Evolutionary conservation across 2,329 filamentous ascomycete genomes (phyloP).

Genomic region (Dissoconium aciculare): DNA sequence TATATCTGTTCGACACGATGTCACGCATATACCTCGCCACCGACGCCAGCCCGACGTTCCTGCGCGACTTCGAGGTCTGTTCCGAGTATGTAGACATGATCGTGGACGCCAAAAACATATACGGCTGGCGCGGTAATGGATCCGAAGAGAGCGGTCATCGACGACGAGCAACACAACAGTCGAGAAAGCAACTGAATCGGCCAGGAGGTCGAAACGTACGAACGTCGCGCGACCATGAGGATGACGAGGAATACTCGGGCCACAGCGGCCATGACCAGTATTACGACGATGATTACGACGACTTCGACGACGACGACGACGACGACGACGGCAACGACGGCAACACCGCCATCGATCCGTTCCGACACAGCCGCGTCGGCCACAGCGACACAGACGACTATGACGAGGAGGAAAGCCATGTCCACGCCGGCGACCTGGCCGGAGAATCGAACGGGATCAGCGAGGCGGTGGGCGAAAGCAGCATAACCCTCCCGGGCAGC

Average conservation of each 20-base stretch:
- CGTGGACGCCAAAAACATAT: constrained; percentile 90
- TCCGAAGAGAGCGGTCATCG: no score
- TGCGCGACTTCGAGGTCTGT: constrained; percentile 94
- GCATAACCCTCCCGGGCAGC: constrained; percentile 46
- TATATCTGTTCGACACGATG: constrained; percentile 92
- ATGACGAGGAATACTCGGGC: not conserved
- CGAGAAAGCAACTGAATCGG: no score
- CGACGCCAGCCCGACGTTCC: constrained; percentile 81
- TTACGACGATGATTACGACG: not conserved
- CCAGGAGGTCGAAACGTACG: not conserved
- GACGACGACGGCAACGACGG: not conserved
- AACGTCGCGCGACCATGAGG: not conserved
- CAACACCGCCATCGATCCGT: not conserved
- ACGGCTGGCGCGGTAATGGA: constrained; percentile 56
- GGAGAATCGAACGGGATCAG: constrained; percentile 4
- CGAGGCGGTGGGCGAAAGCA: constrained; percentile 36
- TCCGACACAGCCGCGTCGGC: not conserved
- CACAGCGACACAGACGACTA: constrained; percentile 9
- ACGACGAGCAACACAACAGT: no score
- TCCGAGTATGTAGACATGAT: constrained; percentile 98
- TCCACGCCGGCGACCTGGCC: constrained; percentile 3
- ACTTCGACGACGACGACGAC: constrained; percentile 1
- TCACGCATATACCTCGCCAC: constrained; percentile 99
- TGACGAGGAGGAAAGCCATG: constrained; percentile 1
- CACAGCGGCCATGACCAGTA: constrained; percentile 1